Base-by-base conservation (phyloP, 2,329 filamentous ascomycete species). In the Aspergillus sojae region DNA sequence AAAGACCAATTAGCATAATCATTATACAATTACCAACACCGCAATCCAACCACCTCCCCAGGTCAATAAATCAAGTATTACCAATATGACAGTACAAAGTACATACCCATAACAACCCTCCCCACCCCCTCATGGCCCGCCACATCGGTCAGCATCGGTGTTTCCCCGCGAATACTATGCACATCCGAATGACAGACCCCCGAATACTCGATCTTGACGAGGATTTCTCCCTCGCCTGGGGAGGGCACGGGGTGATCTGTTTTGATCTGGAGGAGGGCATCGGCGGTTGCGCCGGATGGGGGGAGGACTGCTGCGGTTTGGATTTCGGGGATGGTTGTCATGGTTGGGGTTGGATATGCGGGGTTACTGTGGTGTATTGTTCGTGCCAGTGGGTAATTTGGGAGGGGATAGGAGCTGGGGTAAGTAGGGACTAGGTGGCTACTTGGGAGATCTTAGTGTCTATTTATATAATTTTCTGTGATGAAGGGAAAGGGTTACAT, bases 111-210 rank as follows among this genome's bases (percentile, higher is more conserved):
- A 9, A 83, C 77, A 7, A 83, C 79, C 11, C 66, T 74, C 5
- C 81, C 81, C 23, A 83, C 75, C 21, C 81, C 81, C 62, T 83
- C 81, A 66, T 83, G 81, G 3, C 81, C 81, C 3, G 81, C 80
- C 4, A 83, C 78, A 62, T 81, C 74, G 7, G 80, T 82, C 70
- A 72, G 68, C 80, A 83, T 72, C 54, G 77, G 68, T 65, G 80
- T 74, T 68, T 80, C 75, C 9, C 78, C 78, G 12, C 76, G 75
- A 6, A 83, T 77, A 63, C 81, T 82, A 62, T 79, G 78, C 61
- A 81, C 78, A 69, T 83, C 81, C 1, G 80, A 82, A 70, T 83
- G 81, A 58, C 81, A 83, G 28, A 83, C 79, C 0, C 81, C 81
- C 0, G 79, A 82, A 67, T 72, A 82, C 64, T 83, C 81, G 11